Evolutionary conservation across 192 early-diverging fungal species (phyloP).

Genomic region (Coemansia sp.): DNA sequence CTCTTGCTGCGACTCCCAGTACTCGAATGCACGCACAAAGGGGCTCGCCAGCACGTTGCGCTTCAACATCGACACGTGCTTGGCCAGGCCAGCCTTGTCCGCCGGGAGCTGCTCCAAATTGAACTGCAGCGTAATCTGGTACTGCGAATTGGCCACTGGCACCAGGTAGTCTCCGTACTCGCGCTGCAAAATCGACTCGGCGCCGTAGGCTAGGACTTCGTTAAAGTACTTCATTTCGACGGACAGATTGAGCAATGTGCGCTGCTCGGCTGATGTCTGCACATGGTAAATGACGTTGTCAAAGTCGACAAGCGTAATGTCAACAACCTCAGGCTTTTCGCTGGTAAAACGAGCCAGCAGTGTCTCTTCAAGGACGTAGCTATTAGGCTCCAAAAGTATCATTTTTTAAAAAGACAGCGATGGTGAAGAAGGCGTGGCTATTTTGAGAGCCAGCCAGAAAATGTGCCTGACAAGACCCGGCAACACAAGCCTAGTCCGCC

Average conservation of each 20-base stretch:
- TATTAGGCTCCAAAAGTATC: constrained; percentile 57
- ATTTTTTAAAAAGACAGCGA: constrained; percentile 15
- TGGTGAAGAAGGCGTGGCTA: not conserved
- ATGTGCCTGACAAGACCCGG: too few species aligned
- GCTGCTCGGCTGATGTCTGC: constrained; percentile 57
- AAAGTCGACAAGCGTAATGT: constrained; percentile 91
- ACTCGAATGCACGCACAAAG: constrained; percentile 85
- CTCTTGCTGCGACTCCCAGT: constrained; percentile 71
- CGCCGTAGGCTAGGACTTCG: constrained; percentile 79
- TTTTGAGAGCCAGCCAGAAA: too few species aligned
- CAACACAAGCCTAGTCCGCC: too few species aligned
- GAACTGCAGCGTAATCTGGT: constrained; percentile 80
- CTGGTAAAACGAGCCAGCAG: constrained; percentile 60
- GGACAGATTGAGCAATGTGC: constrained; percentile 63
- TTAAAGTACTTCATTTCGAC: constrained; percentile 81
- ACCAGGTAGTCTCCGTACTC: constrained; percentile 76
- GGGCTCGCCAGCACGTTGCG: constrained; percentile 93
- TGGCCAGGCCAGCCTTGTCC: constrained; percentile 73
- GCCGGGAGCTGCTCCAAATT: constrained; percentile 74
- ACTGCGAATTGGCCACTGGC: constrained; percentile 59
- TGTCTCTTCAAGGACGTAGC: constrained; percentile 61
- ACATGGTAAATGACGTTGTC: constrained; percentile 92
- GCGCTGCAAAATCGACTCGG: constrained; percentile 73
- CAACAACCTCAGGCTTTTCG: constrained; percentile 66
- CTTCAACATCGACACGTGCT: constrained; percentile 85